Evolutionary conservation across 805 yeast species (phyloP).

Genomic region (Tetrapisispora fleetii): DNA sequence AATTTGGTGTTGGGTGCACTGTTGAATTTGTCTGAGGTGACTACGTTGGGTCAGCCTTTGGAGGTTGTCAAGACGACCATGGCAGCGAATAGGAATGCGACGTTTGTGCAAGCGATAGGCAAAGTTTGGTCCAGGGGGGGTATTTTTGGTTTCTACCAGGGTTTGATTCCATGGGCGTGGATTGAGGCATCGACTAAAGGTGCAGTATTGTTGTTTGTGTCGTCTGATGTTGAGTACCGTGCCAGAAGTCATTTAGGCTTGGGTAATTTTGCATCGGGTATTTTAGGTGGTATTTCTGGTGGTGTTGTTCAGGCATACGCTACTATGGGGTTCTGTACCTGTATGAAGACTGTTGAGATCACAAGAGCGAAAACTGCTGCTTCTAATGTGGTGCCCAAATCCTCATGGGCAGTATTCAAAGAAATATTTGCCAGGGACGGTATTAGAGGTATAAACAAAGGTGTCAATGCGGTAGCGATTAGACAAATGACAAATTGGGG

Average conservation of each 20-base stretch:
- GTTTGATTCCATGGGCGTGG: conserved; percentile 99
- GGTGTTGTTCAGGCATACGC: conserved; percentile 95
- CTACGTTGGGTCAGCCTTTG: conserved; percentile 92
- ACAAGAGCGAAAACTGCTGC: conserved; percentile 75
- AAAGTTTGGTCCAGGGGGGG: conserved; percentile 94
- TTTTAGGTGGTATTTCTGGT: conserved; percentile 91
- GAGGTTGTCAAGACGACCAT: conserved; percentile 95
- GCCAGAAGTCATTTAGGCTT: conserved; percentile 50
- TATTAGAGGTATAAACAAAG: conserved; percentile 88
- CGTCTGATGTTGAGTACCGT: conserved; percentile 83
- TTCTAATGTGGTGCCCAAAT: conserved; percentile 58
- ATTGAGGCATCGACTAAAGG: conserved; percentile 99
- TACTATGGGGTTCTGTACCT: conserved; percentile 96
- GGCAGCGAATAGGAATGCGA: conserved; percentile 86
- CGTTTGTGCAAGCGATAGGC: conserved; percentile 55
- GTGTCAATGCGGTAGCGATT: conserved; percentile 97
- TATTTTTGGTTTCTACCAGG: conserved; percentile 84
- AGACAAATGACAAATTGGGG: conserved; percentile 99
- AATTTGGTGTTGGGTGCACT: conserved; percentile 92
- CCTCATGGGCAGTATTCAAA: conserved; percentile 77
- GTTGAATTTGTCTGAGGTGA: conserved; percentile 82
- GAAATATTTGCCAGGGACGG: conserved; percentile 83
- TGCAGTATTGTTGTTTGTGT: conserved; percentile 85
- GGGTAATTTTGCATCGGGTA: conserved; percentile 72
- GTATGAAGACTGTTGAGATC: conserved; percentile 98